These are phyloP conservation scores for Fusarium bactridioides DNA, from an alignment of 2,329 filamentous ascomycete species.

Conservation along the genomic window DNA sequence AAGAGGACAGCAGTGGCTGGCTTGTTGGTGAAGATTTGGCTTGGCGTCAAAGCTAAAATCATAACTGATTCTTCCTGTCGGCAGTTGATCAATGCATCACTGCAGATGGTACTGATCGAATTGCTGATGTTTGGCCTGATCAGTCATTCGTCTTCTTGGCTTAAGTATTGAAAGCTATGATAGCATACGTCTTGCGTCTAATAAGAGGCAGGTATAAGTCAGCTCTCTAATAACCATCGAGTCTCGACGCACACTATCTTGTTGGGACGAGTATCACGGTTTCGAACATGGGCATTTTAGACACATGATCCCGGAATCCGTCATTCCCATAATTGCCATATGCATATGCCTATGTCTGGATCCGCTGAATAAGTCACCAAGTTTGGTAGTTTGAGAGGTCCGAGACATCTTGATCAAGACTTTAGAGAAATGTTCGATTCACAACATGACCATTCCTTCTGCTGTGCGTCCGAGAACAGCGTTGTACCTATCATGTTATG, in stretches of 20 bases:
- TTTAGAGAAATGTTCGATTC: neutral
- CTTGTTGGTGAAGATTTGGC: constrained; percentile 12
- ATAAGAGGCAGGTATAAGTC: no score
- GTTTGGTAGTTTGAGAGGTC: neutral
- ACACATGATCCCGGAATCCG: neutral
- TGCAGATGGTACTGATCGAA: neutral
- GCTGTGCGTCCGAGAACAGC: neutral
- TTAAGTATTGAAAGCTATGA: neutral
- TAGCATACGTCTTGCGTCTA: neutral
- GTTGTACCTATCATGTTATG: neutral
- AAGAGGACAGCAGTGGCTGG: neutral
- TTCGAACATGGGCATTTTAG: constrained; percentile 1
- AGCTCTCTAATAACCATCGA: no score
- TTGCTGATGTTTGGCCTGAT: neutral
- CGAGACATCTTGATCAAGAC: neutral
- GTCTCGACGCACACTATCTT: neutral
- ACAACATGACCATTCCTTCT: neutral
- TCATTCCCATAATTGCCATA: constrained; percentile 3
- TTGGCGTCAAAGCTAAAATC: constrained; percentile 4
- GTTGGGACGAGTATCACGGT: neutral
- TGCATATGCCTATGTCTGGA: neutral
- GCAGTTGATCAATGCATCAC: constrained; percentile 4
- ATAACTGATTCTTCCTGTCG: neutral
- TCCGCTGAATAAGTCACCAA: neutral
- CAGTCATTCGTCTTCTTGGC: neutral